These are phyloP conservation scores for Peronospora belbahrii DNA, from an alignment of 352 stramenopile species.

Conservation along the genomic window DNA sequence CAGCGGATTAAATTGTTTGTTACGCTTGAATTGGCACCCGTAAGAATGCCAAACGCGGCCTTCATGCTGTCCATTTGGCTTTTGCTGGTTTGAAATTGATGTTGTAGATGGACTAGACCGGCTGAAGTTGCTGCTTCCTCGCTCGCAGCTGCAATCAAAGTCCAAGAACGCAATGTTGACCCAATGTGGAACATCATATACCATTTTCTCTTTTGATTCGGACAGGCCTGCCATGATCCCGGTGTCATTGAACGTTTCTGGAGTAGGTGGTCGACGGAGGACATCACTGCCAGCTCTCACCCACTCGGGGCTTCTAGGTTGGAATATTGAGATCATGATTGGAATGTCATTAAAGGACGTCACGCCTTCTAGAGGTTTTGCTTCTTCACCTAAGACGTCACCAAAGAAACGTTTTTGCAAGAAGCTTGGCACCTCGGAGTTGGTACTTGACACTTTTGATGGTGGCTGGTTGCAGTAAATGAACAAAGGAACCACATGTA, in stretches of 20 bases:
- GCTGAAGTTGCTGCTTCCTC: conserved; percentile 1
- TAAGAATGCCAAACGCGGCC: conserved; percentile 28
- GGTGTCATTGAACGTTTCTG: not conserved
- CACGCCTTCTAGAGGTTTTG: conserved; percentile 14
- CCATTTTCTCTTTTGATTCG: conserved; percentile 7
- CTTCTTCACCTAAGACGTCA: conserved; percentile 9
- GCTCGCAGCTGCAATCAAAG: conserved; percentile 54
- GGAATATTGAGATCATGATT: conserved; percentile 11
- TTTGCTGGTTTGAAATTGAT: conserved; percentile 3
- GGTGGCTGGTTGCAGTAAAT: conserved; percentile 55
- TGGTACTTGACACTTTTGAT: not conserved
- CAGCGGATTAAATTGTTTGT: conserved; percentile 45
- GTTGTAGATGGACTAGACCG: not conserved
- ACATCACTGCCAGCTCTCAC: conserved; percentile 11
- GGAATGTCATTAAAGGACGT: conserved; percentile 10
- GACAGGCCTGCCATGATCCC: not conserved
- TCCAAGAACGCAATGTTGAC: conserved; percentile 86
- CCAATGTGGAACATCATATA: conserved; percentile 94
- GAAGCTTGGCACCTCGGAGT: conserved; percentile 6
- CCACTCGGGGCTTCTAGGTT: conserved; percentile 21
- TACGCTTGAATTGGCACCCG: conserved; percentile 36
- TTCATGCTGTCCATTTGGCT: conserved; percentile 4
- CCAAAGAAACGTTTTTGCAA: conserved; percentile 15
- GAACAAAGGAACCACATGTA: conserved; percentile 97
- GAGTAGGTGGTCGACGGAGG: conserved; percentile 5